Evolutionary conservation across 2,329 filamentous ascomycete genomes (phyloP), one percentile per base, ranked within the genome.

Genomic region (Beauveria pseudobassiana): DNA sequence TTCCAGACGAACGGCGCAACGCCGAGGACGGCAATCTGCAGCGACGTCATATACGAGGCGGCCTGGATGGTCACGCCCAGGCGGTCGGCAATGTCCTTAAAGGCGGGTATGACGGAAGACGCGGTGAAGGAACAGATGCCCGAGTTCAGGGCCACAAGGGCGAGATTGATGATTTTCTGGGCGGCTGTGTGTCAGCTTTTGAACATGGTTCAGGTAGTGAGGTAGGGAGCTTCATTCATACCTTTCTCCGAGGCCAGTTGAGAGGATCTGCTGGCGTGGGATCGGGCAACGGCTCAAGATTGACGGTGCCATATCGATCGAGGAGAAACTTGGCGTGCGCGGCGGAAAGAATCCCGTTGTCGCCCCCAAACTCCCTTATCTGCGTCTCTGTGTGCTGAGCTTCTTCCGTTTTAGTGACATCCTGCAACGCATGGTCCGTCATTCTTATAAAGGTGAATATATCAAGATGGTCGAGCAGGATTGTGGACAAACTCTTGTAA

Each of bases 91-190:
- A 59, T 59, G 46, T 42, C 57, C 24, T 49, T 38, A 38, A 51
- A 59, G 10, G 57, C 57, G 7, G 57, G 57, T 38, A 59, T 51
- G 22, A 59, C 48, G 12, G 57, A 42, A 12, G 57, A 51, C 38
- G 46, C 57, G 22, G 48, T 51, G n/a, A 59, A 59, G 48, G 57
- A 51, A 48, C 57, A 59, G 34, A 59, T 51, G 34, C 46, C n/a
- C 28, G 57, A 42, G 22, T 51, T 34, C 22, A 51, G 18, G 48
- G 48, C 24, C 4, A 59, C 43, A 24, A 59, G 57, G 5, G 24
- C 22, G 3, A 59, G 34, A 40, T 59, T 59, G 46, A 59, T 51
- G 30, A 59, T 22, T 43, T 59, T 59, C 57, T 59, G 38, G 20
- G 22, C 18, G n/a, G 10, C 1, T 30, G 8, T 18, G 4, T 40